Evolutionary conservation across 202 grass and related monocot genomes (phyloP), one percentile per base, ranked within the genome.

Genomic region (Bolboschoenoplectus hybrid): DNA sequence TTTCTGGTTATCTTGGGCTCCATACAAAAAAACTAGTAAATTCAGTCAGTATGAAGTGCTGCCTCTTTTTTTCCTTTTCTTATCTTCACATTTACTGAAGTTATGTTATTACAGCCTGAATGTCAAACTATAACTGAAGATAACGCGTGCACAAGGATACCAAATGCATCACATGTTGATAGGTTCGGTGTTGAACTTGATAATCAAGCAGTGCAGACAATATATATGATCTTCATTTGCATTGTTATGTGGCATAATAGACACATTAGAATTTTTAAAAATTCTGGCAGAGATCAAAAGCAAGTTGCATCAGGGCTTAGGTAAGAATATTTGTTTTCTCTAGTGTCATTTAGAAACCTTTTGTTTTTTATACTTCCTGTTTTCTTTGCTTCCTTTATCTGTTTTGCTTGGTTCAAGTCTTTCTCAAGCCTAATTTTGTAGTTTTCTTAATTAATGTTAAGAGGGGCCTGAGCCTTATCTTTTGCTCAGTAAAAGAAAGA

Each of bases 11-110:
- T 79, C 36, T 58, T 40, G 75, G 71, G 16, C 14, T 43, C 7
- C 9, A 74, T 79, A 40, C 11, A 78, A 35, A 78, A 52, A 40
- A 78, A 58, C 74, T 39, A 55, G 6, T 13, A 72, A 70, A 50
- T 34, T 50, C 8, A 57, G 6, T 51, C 71, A 34, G 71, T 75
- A 75, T 12, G 26, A 26, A 26, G 26, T 26, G 26, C 26, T 26
- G 26, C 26, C 26, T 26, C 26, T 26, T 26, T 26, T 26, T 26
- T 26, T 26, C 26, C 26, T 26, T 26, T 26, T 26, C 26, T 26
- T 26, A 26, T 26, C 26, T 26, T 26, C 26, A 26, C 26, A 26
- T 26, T 26, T 26, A 26, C 26, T 26, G 4, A 67, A 67, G 17
- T 19, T 61, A 17, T 14, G 1, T 6, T 65, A 65, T 34, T 65